Evolutionary conservation across 768 basidiomycete species (phyloP).

Genomic region (Lyophyllum semitale): DNA sequence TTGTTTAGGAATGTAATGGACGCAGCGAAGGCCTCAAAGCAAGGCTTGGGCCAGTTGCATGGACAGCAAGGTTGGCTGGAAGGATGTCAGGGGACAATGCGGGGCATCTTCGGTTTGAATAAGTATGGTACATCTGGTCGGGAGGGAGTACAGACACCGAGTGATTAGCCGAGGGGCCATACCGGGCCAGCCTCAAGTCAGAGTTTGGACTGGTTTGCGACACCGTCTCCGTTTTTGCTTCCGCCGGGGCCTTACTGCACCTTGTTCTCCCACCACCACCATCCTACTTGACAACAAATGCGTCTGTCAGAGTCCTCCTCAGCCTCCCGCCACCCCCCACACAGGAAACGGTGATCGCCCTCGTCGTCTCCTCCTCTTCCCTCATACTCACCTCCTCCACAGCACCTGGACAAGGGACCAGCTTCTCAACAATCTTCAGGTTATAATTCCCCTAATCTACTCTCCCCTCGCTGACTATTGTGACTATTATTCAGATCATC

Average conservation of each 20-base stretch:
- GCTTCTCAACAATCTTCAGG: conserved; percentile 51
- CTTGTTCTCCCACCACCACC: conserved; percentile 50
- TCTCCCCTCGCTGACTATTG: conserved; percentile 13
- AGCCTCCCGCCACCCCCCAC: conserved; percentile 16
- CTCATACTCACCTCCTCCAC: conserved; percentile 18
- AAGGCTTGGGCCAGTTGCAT: neutral
- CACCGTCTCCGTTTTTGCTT: conserved; percentile 21
- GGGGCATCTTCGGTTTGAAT: conserved; percentile 20
- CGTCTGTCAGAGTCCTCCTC: conserved; percentile 18
- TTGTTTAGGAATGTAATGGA: neutral
- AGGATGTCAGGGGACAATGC: neutral
- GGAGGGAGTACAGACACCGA: conserved; percentile 9
- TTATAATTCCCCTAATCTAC: conserved; percentile 18
- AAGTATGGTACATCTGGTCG: conserved; percentile 2
- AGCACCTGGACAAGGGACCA: conserved; percentile 54
- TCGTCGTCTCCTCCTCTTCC: conserved; percentile 15
- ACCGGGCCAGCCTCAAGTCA: conserved; percentile 9
- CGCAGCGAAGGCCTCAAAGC: neutral
- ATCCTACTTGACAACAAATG: conserved; percentile 24
- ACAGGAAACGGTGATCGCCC: conserved; percentile 36
- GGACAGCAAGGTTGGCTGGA: neutral
- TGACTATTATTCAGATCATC: conserved; percentile 35
- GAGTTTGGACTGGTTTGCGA: conserved; percentile 19
- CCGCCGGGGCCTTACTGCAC: conserved; percentile 32
- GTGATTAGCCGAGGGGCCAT: conserved; percentile 17